Evolutionary conservation across 2,329 filamentous ascomycete genomes (phyloP).

Genomic region (Passalora sequoiae): DNA sequence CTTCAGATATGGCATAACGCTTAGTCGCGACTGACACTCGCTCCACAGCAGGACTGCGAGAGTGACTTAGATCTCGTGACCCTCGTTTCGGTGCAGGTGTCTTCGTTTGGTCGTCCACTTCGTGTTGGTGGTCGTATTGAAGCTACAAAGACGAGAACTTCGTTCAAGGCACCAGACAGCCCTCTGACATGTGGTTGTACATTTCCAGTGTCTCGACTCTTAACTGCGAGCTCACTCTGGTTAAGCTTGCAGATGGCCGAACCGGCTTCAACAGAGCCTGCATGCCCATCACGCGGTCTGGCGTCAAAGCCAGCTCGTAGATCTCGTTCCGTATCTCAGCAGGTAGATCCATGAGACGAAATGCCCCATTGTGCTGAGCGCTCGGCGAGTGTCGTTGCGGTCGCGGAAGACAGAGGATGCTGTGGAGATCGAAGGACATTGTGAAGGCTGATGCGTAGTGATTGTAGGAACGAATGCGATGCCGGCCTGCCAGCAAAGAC

Average conservation of each 20-base stretch:
- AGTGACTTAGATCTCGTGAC: no score
- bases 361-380: not conserved
- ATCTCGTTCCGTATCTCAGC: conserved; percentile 1
- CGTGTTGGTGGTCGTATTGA: no score
- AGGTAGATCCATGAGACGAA: conserved; percentile 1
- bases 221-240: not conserved
- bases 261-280: not conserved
- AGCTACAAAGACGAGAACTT: no score
- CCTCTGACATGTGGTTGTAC: conserved; percentile 1
- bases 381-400: conserved; percentile 4
- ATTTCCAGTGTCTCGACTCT: not conserved
- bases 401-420: conserved; percentile 5
- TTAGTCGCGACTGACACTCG: no score
- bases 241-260: conserved; percentile 1
- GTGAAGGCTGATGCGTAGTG: not conserved
- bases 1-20: no score
- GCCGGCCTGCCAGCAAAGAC: not conserved
- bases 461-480: not conserved
- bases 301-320: not conserved
- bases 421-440: conserved; percentile 5
- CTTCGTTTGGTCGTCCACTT: no score
- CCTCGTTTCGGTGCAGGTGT: no score
- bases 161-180: not conserved
- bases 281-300: conserved; percentile 1
- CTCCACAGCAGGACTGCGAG: no score